Conservation (phyloP, 495 filamentous ascomycete species). For the Xylaria curta region DNA sequence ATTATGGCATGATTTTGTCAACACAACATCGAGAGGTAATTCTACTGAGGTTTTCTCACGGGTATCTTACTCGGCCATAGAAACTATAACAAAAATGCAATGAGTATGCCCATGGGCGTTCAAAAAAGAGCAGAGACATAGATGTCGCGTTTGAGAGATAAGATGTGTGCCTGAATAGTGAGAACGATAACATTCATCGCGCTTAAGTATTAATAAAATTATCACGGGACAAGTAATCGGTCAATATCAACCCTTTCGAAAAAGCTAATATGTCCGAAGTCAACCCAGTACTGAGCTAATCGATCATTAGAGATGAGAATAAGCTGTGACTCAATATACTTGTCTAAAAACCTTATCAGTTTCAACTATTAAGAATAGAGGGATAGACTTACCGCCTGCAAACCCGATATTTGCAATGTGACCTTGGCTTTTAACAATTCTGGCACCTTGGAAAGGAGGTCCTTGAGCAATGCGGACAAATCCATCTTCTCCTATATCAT, state of each 20-base stretch:
- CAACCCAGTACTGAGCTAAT: constrained; percentile 83
- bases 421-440: constrained; percentile 75
- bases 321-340: constrained; percentile 74
- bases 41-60: neutral
- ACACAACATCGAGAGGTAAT: neutral
- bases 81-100: neutral
- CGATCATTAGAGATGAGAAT: constrained; percentile 78
- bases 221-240: constrained; percentile 47
- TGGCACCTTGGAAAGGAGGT: constrained; percentile 71
- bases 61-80: neutral
- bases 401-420: constrained; percentile 80
- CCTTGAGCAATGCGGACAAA: constrained; percentile 64
- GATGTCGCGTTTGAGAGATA: neutral
- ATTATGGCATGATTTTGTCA: neutral
- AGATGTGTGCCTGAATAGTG: neutral
- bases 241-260: constrained; percentile 83
- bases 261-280: constrained; percentile 79
- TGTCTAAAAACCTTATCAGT: constrained; percentile 55
- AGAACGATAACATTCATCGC: neutral
- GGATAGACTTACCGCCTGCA: constrained; percentile 62
- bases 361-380: neutral
- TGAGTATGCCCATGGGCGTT: neutral
- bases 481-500: constrained; percentile 73
- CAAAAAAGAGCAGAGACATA: neutral
- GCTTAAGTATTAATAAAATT: neutral